phyloP scores from a whole-genome alignment of 2,329 filamentous ascomycete species.

The Ophiocordyceps camponoti-saundersi region DNA sequence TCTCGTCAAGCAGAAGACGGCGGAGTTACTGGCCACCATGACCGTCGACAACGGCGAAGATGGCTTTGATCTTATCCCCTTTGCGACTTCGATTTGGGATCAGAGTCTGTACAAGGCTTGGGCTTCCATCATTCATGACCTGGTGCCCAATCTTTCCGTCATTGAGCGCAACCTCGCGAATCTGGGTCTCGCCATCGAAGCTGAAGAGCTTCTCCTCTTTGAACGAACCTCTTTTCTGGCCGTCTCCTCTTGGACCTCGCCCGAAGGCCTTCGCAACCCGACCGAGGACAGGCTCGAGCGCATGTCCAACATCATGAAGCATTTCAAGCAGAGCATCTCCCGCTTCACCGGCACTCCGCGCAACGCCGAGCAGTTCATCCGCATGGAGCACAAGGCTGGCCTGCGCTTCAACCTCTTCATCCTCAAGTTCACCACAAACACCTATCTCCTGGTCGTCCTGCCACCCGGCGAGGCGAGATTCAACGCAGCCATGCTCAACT shows the following conservation, averaged over 20 bases:
- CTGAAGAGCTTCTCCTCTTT: constrained; percentile 86
- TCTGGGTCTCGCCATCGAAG: constrained; percentile 72
- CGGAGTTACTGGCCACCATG: constrained; percentile 27
- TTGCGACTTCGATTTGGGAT: constrained; percentile 96
- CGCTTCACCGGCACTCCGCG: constrained; percentile 68
- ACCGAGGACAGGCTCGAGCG: constrained; percentile 85
- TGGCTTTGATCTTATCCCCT: constrained; percentile 58
- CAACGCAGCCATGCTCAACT: constrained; percentile 81
- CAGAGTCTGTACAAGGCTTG: constrained; percentile 96
- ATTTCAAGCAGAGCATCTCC: constrained; percentile 76
- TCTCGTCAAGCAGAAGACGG: constrained; percentile 58
- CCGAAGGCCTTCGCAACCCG: constrained; percentile 61
- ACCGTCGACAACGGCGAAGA: neutral
- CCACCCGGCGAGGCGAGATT: constrained; percentile 83
- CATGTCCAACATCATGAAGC: constrained; percentile 94
- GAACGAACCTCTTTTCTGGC: constrained; percentile 92
- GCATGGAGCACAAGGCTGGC: constrained; percentile 65
- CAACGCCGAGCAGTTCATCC: constrained; percentile 63
- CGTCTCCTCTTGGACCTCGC: constrained; percentile 77
- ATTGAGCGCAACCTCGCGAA: constrained; percentile 77
- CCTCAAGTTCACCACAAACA: constrained; percentile 91
- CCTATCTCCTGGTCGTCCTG: constrained; percentile 82
- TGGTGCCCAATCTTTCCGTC: constrained; percentile 81
- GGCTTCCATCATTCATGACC: constrained; percentile 93
- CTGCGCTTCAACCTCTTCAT: constrained; percentile 83